Evolutionary conservation across 495 filamentous ascomycete genomes (phyloP).

Genomic region (Pyrenopolyporus hunteri): DNA sequence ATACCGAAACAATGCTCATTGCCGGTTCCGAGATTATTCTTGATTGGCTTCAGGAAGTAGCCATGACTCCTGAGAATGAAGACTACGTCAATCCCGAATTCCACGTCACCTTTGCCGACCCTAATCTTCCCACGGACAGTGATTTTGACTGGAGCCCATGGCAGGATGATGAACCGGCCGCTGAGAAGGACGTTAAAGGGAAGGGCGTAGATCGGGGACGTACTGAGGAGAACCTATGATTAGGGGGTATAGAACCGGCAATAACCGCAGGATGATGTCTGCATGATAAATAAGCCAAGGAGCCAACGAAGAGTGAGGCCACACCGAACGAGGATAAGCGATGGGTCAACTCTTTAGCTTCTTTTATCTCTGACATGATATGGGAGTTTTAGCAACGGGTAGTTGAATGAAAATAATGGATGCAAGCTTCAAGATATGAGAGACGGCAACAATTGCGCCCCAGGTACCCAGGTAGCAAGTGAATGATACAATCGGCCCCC

Average conservation of each 20-base stretch:
- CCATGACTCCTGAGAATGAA: conserved; percentile 26
- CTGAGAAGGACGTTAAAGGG: not conserved
- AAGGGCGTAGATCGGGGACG: not conserved
- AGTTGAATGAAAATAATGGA: not conserved
- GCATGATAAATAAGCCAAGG: not conserved
- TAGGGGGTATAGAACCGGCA: too few species aligned
- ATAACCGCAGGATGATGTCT: not conserved
- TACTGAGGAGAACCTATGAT: too few species aligned
- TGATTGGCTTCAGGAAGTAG: conserved; percentile 54
- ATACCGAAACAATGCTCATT: conserved; percentile 49
- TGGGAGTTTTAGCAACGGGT: not conserved
- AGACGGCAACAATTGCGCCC: not conserved
- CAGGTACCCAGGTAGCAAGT: not conserved
- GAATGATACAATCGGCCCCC: not conserved
- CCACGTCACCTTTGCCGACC: conserved; percentile 27
- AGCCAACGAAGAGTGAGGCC: not conserved
- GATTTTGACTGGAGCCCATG: conserved; percentile 9
- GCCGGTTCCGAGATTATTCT: conserved; percentile 45
- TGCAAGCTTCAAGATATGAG: not conserved
- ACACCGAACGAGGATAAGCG: conserved; percentile 2
- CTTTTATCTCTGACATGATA: not conserved
- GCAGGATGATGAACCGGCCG: not conserved
- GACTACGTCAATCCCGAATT: conserved; percentile 45
- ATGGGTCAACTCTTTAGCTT: not conserved
- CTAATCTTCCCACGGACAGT: not conserved